Base-by-base conservation (phyloP, 805 yeast genomes). In the Starmerella powellii region DNA sequence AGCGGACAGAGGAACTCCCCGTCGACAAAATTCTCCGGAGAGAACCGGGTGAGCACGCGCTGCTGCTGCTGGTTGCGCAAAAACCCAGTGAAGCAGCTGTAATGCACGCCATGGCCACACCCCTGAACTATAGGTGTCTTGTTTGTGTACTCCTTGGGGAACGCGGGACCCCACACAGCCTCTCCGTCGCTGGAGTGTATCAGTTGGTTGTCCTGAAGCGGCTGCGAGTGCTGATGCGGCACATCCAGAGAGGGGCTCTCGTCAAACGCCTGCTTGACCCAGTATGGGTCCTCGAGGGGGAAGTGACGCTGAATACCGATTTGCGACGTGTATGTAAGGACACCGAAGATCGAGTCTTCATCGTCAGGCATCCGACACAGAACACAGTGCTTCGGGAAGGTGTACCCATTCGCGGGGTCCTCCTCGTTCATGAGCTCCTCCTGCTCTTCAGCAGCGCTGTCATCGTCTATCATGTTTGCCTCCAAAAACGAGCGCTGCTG, bases 21-120 rank as follows among this genome's bases (percentile, higher is more conserved):
- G 44, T 74, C 73, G 23, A 76, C 76, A 11, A 68, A 62, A 48
- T 81, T 76, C 49, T 80, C 94, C 38, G 87, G 83, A 8, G 33
- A n/a, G 3, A 43, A 20, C 56, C 94, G 68, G 0, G 94, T 82
- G 27, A 86, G 74, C 55, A 45, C 21, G 2, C 49, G 50, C 28
- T 38, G 42, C 31, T 31, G 43, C 26, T 40, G 49, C 32, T 46
- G 48, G 10, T 19, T 31, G 26, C 67, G 65, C 54, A 80, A 59
- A 54, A 76, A 82, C 44, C 76, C 75, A 40, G 73, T 60, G 54
- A 78, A 80, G 57, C 98, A 88, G 15, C 73, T 67, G 47, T 72
- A 75, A 59, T 88, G 98, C 78, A 88, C 80, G 2, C 94, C 93
- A 61, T 88, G 98, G 1, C 95, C 94, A 64, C 98, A 88, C 39